phyloP scores from a whole-genome alignment of 352 stramenopile species.

The Nothophytophthora sp. region DNA sequence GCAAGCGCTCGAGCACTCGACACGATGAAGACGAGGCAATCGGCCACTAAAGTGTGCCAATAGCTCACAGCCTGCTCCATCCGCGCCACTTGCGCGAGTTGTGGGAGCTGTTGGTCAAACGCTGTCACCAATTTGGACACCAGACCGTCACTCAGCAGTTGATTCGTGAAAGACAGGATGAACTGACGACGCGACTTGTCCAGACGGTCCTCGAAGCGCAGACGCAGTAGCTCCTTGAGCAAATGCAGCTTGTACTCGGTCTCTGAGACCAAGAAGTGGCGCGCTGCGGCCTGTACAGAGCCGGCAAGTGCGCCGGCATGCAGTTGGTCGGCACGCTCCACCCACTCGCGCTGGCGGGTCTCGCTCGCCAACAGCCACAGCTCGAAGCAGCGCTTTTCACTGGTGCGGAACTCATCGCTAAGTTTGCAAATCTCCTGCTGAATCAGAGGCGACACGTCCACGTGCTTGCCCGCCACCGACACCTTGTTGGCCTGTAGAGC shows the following conservation, averaged over 20 bases:
- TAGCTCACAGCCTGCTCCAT: conserved; percentile 74
- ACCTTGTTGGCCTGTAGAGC: conserved; percentile 68
- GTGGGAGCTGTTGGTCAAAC: conserved; percentile 51
- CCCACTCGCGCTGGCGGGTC: conserved; percentile 56
- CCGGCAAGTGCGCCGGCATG: conserved; percentile 37
- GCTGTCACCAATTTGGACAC: conserved; percentile 50
- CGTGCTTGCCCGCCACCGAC: conserved; percentile 55
- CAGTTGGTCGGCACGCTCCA: conserved; percentile 75
- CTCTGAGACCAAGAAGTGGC: conserved; percentile 78
- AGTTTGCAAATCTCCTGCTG: conserved; percentile 82
- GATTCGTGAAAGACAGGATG: conserved; percentile 69
- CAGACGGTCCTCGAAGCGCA: conserved; percentile 60
- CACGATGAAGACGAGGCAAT: conserved; percentile 63
- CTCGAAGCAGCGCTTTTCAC: conserved; percentile 67
- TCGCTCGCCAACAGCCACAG: conserved; percentile 84
- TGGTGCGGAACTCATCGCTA: conserved; percentile 74
- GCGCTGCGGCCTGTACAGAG: conserved; percentile 66
- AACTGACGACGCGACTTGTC: conserved; percentile 65
- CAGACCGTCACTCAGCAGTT: conserved; percentile 49
- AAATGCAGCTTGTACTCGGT: conserved; percentile 75
- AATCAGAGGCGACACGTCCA: conserved; percentile 78
- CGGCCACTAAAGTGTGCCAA: conserved; percentile 75
- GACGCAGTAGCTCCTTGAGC: conserved; percentile 70
- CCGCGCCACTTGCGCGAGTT: conserved; percentile 54
- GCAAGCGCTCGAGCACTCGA: conserved; percentile 55